Percentiles rank a stretch among this genome's conserved stretches.
phyloP scores from a whole-genome alignment of 2,329 filamentous ascomycete species.

The Trichoderma koningii region DNA sequence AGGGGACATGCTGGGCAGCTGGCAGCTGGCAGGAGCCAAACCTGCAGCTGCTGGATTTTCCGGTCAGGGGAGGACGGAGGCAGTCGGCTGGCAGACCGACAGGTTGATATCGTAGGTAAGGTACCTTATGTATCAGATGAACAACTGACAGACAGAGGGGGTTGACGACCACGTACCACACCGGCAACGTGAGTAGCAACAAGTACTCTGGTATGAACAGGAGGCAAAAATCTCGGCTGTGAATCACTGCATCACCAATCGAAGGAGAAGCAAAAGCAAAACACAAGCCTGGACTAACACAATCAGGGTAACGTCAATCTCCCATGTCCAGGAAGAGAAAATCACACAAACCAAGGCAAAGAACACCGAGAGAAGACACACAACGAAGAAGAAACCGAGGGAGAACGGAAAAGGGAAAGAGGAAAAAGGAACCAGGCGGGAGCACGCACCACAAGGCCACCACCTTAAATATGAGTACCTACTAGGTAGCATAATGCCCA shows the following conservation, averaged over 20 bases:
- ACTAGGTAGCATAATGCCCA: neutral
- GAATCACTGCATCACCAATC: neutral
- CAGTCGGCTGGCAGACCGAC: neutral
- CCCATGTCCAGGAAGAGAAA: neutral
- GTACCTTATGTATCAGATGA: neutral
- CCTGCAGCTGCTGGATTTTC: neutral
- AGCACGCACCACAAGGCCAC: slow-evolving; percentile 2
- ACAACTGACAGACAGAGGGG: neutral
- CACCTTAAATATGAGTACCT: slow-evolving; percentile 9
- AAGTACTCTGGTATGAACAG: neutral
- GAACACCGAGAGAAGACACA: too few relatives aligned
- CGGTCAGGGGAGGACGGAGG: neutral
- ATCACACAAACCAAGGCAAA: neutral
- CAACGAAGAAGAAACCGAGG: neutral
- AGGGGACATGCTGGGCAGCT: slow-evolving; percentile 19
- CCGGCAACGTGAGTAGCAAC: too few relatives aligned
- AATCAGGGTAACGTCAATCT: too few relatives aligned
- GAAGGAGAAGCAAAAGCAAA: neutral
- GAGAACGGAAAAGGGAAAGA: neutral
- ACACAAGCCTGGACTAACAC: neutral
- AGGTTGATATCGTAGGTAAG: neutral
- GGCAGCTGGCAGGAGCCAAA: slow-evolving; percentile 4
- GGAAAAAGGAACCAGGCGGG: slow-evolving; percentile 4
- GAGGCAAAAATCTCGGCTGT: neutral
- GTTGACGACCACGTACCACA: neutral